These are phyloP conservation scores for Penicillium simplicissimum DNA, from an alignment of 495 filamentous ascomycete species.

Conservation along the genomic window DNA sequence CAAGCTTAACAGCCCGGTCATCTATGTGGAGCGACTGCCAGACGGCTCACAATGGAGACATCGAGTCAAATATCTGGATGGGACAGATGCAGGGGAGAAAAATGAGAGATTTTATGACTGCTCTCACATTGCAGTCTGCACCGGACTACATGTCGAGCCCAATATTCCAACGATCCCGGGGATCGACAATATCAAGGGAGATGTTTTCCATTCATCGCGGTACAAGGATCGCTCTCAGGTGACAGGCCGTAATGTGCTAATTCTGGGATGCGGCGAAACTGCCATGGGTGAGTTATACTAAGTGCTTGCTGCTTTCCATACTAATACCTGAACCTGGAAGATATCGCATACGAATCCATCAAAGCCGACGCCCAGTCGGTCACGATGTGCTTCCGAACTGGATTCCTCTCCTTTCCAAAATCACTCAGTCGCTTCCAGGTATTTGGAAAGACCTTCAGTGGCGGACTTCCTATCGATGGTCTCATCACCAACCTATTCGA, in stretches of 20 bases:
- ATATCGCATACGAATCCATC: constrained; percentile 24
- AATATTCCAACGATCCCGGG: constrained; percentile 20
- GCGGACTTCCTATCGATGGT: constrained; percentile 21
- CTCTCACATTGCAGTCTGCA: constrained; percentile 20
- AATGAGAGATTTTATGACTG: constrained; percentile 17
- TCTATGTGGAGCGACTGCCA: constrained; percentile 9
- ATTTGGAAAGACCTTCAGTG: constrained; percentile 19
- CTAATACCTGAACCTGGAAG: background rate
- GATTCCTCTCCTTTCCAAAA: constrained; percentile 23
- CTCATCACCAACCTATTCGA: constrained; percentile 23
- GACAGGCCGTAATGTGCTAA: constrained; percentile 16
- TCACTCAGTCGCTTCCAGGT: constrained; percentile 20
- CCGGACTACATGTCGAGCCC: constrained; percentile 22
- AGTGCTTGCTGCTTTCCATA: background rate
- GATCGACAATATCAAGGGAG: constrained; percentile 17
- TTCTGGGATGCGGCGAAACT: constrained; percentile 23
- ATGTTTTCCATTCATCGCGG: constrained; percentile 23
- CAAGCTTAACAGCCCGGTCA: constrained; percentile 16
- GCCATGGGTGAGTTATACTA: constrained; percentile 16
- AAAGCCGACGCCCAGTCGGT: constrained; percentile 22
- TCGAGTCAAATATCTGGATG: constrained; percentile 16
- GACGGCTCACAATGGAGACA: constrained; percentile 13
- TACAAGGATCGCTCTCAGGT: constrained; percentile 19
- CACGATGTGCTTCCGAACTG: constrained; percentile 22
- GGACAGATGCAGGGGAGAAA: background rate